These are phyloP conservation scores for Pythium oligandrum DNA, from an alignment of 352 stramenopile genomes.

Conservation along the genomic window DNA sequence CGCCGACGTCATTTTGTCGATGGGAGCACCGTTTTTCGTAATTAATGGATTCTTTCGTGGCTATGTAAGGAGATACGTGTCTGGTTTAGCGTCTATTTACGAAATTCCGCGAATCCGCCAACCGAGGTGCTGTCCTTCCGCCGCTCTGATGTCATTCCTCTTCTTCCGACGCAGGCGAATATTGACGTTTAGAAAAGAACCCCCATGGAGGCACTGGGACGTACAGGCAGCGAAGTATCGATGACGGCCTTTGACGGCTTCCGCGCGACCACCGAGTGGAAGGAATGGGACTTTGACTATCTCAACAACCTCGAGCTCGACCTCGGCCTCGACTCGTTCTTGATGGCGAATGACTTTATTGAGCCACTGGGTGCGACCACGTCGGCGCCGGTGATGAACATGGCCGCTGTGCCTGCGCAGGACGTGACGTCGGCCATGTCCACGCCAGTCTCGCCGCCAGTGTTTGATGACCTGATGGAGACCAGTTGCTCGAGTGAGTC, in stretches of 20 bases:
- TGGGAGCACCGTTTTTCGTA: conserved; percentile 15
- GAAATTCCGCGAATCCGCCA: neutral
- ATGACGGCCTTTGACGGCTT: neutral
- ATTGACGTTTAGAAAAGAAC: neutral
- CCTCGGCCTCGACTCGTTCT: conserved; percentile 55
- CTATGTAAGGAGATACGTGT: neutral
- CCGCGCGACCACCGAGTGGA: conserved; percentile 22
- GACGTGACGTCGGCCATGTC: neutral
- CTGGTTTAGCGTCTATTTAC: neutral
- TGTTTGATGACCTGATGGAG: conserved; percentile 18
- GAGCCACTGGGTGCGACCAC: conserved; percentile 29
- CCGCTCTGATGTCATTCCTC: neutral
- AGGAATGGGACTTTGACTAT: conserved; percentile 39
- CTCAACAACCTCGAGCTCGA: conserved; percentile 46
- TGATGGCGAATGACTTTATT: conserved; percentile 63
- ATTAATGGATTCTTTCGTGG: conserved; percentile 2
- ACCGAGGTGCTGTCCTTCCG: too few relatives aligned
- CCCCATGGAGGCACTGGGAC: neutral
- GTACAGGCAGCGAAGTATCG: neutral
- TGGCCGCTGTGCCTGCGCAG: conserved; percentile 11
- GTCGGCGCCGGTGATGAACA: conserved; percentile 22
- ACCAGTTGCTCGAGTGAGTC: conserved; percentile 19
- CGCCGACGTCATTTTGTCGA: conserved; percentile 23
- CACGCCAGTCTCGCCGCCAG: conserved; percentile 8
- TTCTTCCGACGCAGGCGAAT: neutral